Evolutionary conservation across 108 stramenopile genomes (phyloP).

Genomic region (Pseudonitzschia multistriata): DNA sequence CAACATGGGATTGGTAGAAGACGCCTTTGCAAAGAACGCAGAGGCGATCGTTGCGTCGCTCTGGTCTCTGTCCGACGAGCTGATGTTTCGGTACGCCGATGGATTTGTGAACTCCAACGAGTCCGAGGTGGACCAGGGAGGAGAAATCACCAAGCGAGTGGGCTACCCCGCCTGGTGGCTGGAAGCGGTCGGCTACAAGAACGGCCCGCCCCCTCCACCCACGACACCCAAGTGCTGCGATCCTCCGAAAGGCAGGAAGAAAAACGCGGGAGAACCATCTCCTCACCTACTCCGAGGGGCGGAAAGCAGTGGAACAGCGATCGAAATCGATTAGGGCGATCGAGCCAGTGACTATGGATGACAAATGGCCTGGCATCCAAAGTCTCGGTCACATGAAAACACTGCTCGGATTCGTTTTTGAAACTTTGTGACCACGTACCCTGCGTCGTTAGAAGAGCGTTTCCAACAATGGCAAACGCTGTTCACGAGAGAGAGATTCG

Average conservation of each 20-base stretch:
- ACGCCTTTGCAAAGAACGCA: constrained; percentile 25
- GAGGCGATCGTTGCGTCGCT: constrained; percentile 23
- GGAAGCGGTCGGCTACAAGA: constrained; percentile 34
- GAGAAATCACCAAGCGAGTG: constrained; percentile 36
- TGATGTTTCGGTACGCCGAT: constrained; percentile 51
- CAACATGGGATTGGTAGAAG: constrained; percentile 6
- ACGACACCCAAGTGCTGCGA: constrained; percentile 49
- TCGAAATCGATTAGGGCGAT: not conserved
- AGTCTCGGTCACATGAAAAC: too few species aligned
- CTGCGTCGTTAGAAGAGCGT: too few species aligned
- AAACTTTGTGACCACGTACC: too few species aligned
- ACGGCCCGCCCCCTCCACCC: constrained; percentile 52
- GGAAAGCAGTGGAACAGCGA: not conserved
- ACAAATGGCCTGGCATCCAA: too few species aligned
- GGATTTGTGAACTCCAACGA: constrained; percentile 39
- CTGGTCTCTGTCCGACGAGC: constrained; percentile 40
- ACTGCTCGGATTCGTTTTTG: too few species aligned
- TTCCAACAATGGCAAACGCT: too few species aligned
- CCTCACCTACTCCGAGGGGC: not conserved
- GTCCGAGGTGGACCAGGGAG: constrained; percentile 10
- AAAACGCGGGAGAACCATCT: constrained; percentile 1
- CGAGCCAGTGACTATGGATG: not conserved
- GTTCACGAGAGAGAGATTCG: too few species aligned
- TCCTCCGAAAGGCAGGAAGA: constrained; percentile 27
- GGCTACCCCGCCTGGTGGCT: constrained; percentile 57